Percentiles rank a stretch among this genome's conserved stretches.
phyloP scores from a whole-genome alignment of 495 filamentous ascomycete genomes.

The Platismatia glauca region DNA sequence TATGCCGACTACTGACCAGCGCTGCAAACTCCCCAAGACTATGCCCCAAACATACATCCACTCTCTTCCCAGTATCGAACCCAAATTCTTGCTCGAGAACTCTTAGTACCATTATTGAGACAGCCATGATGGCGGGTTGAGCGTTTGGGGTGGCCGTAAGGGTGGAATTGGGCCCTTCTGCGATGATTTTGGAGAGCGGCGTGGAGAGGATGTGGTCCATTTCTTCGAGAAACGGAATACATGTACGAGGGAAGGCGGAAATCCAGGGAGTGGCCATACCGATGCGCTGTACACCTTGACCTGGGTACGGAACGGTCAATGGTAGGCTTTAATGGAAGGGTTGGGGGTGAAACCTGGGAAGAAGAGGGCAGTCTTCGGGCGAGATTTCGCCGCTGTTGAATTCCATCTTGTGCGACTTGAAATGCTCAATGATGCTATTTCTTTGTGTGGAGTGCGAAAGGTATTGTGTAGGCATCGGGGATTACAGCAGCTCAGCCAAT shows the following conservation, averaged over 20 bases:
- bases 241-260: constrained; percentile 69
- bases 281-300: constrained; percentile 89
- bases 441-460: background rate
- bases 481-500: background rate
- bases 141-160: constrained; percentile 79
- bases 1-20: constrained; percentile 70
- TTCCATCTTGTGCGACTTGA: constrained; percentile 7
- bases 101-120: constrained; percentile 79
- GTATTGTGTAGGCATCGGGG: background rate
- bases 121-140: constrained; percentile 93
- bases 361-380: constrained; percentile 69
- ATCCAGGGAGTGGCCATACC: constrained; percentile 86
- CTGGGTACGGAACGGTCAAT: constrained; percentile 35
- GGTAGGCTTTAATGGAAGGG: background rate
- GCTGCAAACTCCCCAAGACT: constrained; percentile 94
- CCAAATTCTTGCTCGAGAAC: constrained; percentile 80
- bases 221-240: constrained; percentile 63
- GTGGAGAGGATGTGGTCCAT: constrained; percentile 68
- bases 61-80: constrained; percentile 57
- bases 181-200: constrained; percentile 65
- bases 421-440: background rate
- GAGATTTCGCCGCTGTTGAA: constrained; percentile 14
- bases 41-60: constrained; percentile 81
- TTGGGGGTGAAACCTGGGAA: constrained; percentile 54
- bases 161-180: constrained; percentile 61